Evolutionary conservation across 1,284 basidiomycete genomes (phyloP), one percentile per base, ranked within the genome.

Genomic region (Tranzscheliella williamsii): DNA sequence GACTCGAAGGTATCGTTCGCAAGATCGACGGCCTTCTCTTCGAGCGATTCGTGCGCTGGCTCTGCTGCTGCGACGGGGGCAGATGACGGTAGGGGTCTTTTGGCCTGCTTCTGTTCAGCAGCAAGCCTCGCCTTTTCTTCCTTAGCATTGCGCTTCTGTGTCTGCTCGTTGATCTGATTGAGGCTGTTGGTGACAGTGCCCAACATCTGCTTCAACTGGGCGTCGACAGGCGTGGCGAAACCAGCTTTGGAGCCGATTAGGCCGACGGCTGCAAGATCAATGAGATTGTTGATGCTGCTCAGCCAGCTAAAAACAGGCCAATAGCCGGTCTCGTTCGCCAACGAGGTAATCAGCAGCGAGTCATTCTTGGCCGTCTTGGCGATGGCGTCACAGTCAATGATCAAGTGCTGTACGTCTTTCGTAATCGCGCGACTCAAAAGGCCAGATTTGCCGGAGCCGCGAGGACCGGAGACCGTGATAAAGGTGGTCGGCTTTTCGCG

Each of bases 241-340:
- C 94, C 92, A 24, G 90, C 92, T 81, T 97, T 97, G 75, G 94
- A 91, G 1, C 94, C 94, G 66, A 96, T 96, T 18, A 98, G 75
- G 6, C 93, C 92, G 27, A 93, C 85, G 44, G 88, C 87, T 0
- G 90, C 92, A n/a, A 98, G 82, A 73, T 98, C 94, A 52, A 97
- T 86, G 47, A 97, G 79, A 56, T 85, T 88, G 75, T 87, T 91
- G 70, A 94, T 78, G 1, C 88, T 90, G 70, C 87, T 87, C 45
- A 95, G 79, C 81, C 93, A 91, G 4, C 87, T 87, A 79, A 97
- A 96, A 5, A 68, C 68, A 4, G 57, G 70, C 56, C 52, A 75
- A 70, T 70, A 67, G 41, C 91, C 91, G 0, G 89, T 91, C 77
- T 95, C 88, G 11, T 79, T 80, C 1, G 91, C 90, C 4, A 96